These are phyloP conservation scores for Shiraia bambusicola DNA, from an alignment of 2,329 filamentous ascomycete species.

Conservation along the genomic window DNA sequence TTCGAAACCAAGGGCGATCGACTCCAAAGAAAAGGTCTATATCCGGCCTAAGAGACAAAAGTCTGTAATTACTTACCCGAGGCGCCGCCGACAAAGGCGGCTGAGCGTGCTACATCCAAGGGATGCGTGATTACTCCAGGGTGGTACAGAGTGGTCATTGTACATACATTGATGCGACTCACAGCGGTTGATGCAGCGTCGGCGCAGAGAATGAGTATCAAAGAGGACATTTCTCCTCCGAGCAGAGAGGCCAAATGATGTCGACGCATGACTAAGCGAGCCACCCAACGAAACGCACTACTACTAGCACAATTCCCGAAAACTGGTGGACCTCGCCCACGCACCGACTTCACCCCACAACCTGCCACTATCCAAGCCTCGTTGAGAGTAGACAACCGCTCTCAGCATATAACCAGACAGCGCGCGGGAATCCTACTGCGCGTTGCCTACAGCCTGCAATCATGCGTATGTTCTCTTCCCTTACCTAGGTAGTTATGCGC, in stretches of 20 bases:
- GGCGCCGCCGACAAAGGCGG: constrained; percentile 29
- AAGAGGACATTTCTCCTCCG: neutral
- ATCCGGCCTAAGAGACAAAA: neutral
- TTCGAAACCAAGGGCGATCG: too few species aligned
- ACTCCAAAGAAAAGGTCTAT: neutral
- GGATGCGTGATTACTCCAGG: constrained; percentile 30
- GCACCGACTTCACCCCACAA: constrained; percentile 26
- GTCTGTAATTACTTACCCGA: constrained; percentile 33
- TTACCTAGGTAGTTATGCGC: too few species aligned
- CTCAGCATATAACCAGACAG: constrained; percentile 34
- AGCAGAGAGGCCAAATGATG: constrained; percentile 4
- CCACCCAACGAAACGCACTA: constrained; percentile 17
- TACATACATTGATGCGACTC: constrained; percentile 20
- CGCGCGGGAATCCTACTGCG: constrained; percentile 40
- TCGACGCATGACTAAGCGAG: constrained; percentile 17
- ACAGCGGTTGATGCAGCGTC: constrained; percentile 1
- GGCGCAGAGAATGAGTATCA: neutral
- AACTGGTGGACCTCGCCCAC: constrained; percentile 19
- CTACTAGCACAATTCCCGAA: constrained; percentile 18
- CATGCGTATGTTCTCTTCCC: constrained; percentile 53
- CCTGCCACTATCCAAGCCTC: constrained; percentile 23
- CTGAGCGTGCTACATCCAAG: constrained; percentile 27
- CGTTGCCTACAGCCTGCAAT: constrained; percentile 55
- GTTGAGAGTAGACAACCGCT: constrained; percentile 32
- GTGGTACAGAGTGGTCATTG: constrained; percentile 27